A percentile compares a stretch with the other conserved stretches of the same genome.
Evolutionary conservation across 2,329 filamentous ascomycete genomes (phyloP).

Genomic region (Penicillium sp.): DNA sequence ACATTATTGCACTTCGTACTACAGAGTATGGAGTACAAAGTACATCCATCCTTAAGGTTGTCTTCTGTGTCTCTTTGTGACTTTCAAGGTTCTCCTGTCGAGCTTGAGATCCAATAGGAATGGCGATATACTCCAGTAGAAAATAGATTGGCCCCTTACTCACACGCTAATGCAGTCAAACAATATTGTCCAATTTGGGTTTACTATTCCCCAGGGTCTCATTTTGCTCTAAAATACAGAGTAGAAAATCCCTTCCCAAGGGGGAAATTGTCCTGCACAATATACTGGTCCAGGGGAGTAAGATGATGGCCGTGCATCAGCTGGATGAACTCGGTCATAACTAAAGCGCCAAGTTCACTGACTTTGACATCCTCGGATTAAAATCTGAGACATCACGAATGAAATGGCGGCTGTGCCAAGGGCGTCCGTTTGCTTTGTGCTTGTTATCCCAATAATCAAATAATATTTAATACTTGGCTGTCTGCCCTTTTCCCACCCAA

Average conservation of each 20-base stretch:
- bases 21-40: not conserved
- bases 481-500: too few species aligned
- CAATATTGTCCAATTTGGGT: slow-evolving; percentile 17
- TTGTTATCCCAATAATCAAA: not conserved
- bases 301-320: slow-evolving; percentile 1
- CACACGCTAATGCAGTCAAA: slow-evolving; percentile 6
- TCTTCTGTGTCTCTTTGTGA: not conserved
- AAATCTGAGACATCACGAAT: slow-evolving; percentile 20
- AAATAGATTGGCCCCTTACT: slow-evolving; percentile 3
- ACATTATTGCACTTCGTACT: not conserved
- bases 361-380: not conserved
- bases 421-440: not conserved
- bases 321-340: not conserved
- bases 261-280: slow-evolving; percentile 1
- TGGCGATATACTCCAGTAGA: not conserved
- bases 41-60: not conserved
- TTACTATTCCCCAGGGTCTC: slow-evolving; percentile 2
- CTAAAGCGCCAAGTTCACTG: not conserved
- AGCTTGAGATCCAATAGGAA: not conserved
- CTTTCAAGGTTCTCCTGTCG: not conserved
- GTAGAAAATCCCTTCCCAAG: not conserved
- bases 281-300: slow-evolving; percentile 3
- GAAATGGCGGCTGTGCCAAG: not conserved
- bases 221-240: not conserved
- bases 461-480: slow-evolving; percentile 6